A percentile compares a stretch with the other conserved stretches of the same genome.
These are phyloP conservation scores for Chalciporus pseudorubinellus DNA, from an alignment of 768 basidiomycete genomes.

Conservation along the genomic window DNA sequence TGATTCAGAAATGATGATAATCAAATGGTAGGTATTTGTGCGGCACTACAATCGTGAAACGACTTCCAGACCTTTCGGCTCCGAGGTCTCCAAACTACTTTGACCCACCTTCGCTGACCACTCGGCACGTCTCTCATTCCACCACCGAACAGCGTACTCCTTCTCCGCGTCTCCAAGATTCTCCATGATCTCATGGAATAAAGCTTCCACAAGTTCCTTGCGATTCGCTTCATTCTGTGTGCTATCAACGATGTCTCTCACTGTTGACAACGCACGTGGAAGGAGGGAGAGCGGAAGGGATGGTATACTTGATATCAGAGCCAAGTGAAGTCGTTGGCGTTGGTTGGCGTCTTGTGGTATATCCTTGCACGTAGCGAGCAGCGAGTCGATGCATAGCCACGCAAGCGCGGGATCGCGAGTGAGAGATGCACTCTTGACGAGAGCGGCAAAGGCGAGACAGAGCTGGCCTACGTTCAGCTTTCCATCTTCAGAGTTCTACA, in stretches of 20 bases:
- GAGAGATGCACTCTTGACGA: slow-evolving; percentile 57
- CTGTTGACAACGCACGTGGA: slow-evolving; percentile 50
- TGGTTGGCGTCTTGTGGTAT: slow-evolving; percentile 19
- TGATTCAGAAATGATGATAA: too few relatives aligned
- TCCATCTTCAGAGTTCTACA: slow-evolving; percentile 62
- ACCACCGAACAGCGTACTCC: slow-evolving; percentile 67
- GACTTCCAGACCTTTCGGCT: neutral
- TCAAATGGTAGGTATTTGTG: too few relatives aligned
- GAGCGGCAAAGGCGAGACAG: slow-evolving; percentile 68
- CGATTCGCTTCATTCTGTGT: slow-evolving; percentile 30
- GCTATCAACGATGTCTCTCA: slow-evolving; percentile 33
- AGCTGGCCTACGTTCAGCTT: slow-evolving; percentile 64
- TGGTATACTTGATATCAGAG: slow-evolving; percentile 63
- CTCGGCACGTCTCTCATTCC: slow-evolving; percentile 48
- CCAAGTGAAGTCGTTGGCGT: slow-evolving; percentile 57
- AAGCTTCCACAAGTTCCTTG: slow-evolving; percentile 51
- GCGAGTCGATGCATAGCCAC: slow-evolving; percentile 63
- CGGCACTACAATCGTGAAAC: slow-evolving; percentile 12
- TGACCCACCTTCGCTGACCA: slow-evolving; percentile 16
- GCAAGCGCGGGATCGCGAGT: slow-evolving; percentile 49
- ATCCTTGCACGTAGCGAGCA: slow-evolving; percentile 48
- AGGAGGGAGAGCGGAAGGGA: slow-evolving; percentile 59
- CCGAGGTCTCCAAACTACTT: neutral
- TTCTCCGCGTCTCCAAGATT: slow-evolving; percentile 69
- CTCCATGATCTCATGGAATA: slow-evolving; percentile 64